Conservation (phyloP, 1,139 yeast genomes). For the Saccharomycopsis hybrid region DNA sequence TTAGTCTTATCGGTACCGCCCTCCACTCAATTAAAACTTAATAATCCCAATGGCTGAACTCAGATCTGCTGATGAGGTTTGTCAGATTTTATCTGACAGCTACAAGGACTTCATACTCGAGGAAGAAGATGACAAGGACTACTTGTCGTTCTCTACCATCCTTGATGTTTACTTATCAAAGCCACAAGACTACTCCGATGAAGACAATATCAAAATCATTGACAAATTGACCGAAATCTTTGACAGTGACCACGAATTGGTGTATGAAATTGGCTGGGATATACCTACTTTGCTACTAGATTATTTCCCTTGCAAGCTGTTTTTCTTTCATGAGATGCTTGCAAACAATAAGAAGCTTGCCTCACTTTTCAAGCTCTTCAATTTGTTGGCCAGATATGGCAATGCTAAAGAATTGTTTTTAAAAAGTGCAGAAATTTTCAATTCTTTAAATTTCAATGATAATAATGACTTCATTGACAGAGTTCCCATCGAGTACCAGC, state of each 20-base stretch:
- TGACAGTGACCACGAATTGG: constrained; percentile 38
- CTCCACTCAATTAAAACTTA: too few species aligned
- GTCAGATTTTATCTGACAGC: constrained; percentile 9
- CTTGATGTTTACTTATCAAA: constrained; percentile 56
- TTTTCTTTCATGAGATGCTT: constrained; percentile 23
- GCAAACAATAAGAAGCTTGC: constrained; percentile 23
- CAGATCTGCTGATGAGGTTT: constrained; percentile 12
- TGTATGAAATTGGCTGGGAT: constrained; percentile 83
- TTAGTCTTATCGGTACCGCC: too few species aligned
- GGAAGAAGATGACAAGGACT: constrained; percentile 40
- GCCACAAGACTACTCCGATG: constrained; percentile 38
- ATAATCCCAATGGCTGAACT: not conserved
- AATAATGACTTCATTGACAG: constrained; percentile 9
- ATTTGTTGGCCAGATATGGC: constrained; percentile 55
- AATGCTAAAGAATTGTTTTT: constrained; percentile 75
- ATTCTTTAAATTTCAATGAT: constrained; percentile 30
- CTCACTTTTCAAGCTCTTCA: constrained; percentile 44
- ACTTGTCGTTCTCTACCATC: constrained; percentile 63
- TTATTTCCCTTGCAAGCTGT: constrained; percentile 27
- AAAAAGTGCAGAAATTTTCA: constrained; percentile 58
- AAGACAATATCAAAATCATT: constrained; percentile 43
- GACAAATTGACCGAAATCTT: constrained; percentile 39
- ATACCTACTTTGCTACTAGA: constrained; percentile 56
- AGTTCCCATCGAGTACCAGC: not conserved
- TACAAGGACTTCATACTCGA: constrained; percentile 16